Conservation (phyloP, 129 eudicot species). For the Tanacetum coccineum region DNA sequence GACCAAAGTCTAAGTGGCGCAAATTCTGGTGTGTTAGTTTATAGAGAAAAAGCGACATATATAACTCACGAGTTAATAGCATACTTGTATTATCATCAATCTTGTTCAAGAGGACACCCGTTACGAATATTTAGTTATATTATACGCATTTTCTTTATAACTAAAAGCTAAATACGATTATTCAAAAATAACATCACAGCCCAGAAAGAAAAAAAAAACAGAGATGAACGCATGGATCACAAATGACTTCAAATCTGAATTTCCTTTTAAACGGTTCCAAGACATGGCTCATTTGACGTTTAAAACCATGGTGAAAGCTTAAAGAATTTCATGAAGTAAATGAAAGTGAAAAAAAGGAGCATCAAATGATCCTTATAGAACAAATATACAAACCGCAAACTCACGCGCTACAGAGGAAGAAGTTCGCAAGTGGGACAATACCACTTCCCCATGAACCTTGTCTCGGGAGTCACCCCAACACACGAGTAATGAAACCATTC, state of each 20-base stretch:
- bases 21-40: too few species aligned
- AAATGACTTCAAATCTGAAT: background rate
- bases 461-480: slow-evolving; percentile 97
- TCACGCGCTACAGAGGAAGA: slow-evolving; percentile 27
- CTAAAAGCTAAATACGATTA: background rate
- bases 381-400: slow-evolving; percentile 4
- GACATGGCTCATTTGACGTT: background rate
- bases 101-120: too few species aligned
- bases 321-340: background rate
- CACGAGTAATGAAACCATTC: slow-evolving; percentile 98
- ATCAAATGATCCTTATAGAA: background rate
- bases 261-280: slow-evolving; percentile 9
- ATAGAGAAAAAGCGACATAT: too few species aligned
- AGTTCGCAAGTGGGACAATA: slow-evolving; percentile 96
- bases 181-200: background rate
- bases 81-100: too few species aligned
- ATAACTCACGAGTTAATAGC: too few species aligned
- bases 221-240: background rate
- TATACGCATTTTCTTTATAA: slow-evolving; percentile 10
- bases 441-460: slow-evolving; percentile 99
- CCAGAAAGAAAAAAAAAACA: background rate
- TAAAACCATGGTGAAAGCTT: background rate
- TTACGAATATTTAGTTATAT: too few species aligned
- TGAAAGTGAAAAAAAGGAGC: slow-evolving; percentile 2
- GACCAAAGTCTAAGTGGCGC: too few species aligned